phyloP scores from a whole-genome alignment of 23 red algal species.

The Gracilaria domingensis region DNA sequence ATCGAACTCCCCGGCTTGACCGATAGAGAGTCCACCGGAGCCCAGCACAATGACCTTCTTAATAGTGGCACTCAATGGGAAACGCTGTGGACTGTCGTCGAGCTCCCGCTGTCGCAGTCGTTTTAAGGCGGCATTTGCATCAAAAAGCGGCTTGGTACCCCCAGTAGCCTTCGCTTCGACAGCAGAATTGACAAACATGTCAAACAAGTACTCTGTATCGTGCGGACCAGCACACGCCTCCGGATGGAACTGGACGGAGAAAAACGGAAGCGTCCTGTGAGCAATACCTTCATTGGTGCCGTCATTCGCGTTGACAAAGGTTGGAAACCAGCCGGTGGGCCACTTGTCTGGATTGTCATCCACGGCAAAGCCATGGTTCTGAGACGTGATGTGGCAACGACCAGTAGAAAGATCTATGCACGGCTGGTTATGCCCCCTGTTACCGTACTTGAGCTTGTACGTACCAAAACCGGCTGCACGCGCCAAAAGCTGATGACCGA shows the following conservation, averaged over 20 bases:
- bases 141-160: slow-evolving; percentile 34
- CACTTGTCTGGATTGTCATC: slow-evolving; percentile 31
- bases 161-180: slow-evolving; percentile 5
- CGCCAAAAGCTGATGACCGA: slow-evolving; percentile 95
- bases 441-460: slow-evolving; percentile 98
- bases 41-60: slow-evolving; percentile 92
- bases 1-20: slow-evolving; percentile 99
- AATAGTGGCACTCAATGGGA: slow-evolving; percentile 26
- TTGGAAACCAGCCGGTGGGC: slow-evolving; percentile 82
- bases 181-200: slow-evolving; percentile 78
- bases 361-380: slow-evolving; percentile 99
- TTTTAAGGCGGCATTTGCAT: slow-evolving; percentile 27
- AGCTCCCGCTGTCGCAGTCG: slow-evolving; percentile 30
- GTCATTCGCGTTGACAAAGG: slow-evolving; percentile 95
- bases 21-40: slow-evolving; percentile 93
- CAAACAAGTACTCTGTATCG: slow-evolving; percentile 97
- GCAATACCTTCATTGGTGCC: slow-evolving; percentile 97
- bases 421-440: slow-evolving; percentile 96
- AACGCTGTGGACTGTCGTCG: slow-evolving; percentile 23
- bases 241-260: slow-evolving; percentile 99
- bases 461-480: slow-evolving; percentile 90
- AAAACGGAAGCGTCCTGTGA: slow-evolving; percentile 84
- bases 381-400: slow-evolving; percentile 98
- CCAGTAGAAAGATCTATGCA: slow-evolving; percentile 86
- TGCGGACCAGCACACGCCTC: slow-evolving; percentile 93